Conservation (phyloP, 306 rosid genomes). For the Purshia tridentata region DNA sequence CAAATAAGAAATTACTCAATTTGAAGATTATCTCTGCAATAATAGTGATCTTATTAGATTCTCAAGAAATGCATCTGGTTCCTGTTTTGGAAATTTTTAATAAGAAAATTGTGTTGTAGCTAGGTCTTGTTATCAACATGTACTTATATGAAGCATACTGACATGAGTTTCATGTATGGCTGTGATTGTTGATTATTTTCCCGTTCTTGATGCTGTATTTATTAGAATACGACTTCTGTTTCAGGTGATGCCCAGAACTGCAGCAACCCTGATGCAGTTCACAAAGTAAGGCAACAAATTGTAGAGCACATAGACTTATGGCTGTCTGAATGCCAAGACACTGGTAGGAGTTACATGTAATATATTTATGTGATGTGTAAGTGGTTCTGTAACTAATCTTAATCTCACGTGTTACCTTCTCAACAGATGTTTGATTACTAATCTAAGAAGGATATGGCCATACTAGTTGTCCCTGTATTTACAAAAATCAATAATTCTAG, state of each 20-base stretch:
- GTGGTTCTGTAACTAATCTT: slow-evolving; percentile 4
- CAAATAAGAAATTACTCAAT: neutral
- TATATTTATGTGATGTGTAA: neutral
- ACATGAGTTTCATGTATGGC: neutral
- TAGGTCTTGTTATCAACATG: neutral
- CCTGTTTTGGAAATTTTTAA: neutral
- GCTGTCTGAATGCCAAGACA: slow-evolving; percentile 64
- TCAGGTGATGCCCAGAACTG: slow-evolving; percentile 75
- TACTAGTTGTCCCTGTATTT: neutral
- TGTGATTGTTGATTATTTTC: neutral
- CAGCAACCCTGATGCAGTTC: slow-evolving; percentile 73
- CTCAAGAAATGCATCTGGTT: neutral
- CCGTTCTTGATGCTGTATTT: slow-evolving; percentile 2
- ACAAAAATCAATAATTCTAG: neutral
- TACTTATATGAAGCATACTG: neutral
- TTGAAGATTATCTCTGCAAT: neutral
- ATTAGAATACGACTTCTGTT: slow-evolving; percentile 21
- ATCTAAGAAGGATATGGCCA: slow-evolving; percentile 8
- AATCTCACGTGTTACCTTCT: slow-evolving; percentile 6
- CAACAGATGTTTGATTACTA: slow-evolving; percentile 19
- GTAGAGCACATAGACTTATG: slow-evolving; percentile 72
- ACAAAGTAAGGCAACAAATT: slow-evolving; percentile 76
- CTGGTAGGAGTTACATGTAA: slow-evolving; percentile 33
- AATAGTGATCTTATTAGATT: neutral
- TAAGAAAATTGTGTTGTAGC: neutral